These are phyloP conservation scores for Tulasnella sp. DNA, from an alignment of 768 basidiomycete genomes.

Conservation along the genomic window DNA sequence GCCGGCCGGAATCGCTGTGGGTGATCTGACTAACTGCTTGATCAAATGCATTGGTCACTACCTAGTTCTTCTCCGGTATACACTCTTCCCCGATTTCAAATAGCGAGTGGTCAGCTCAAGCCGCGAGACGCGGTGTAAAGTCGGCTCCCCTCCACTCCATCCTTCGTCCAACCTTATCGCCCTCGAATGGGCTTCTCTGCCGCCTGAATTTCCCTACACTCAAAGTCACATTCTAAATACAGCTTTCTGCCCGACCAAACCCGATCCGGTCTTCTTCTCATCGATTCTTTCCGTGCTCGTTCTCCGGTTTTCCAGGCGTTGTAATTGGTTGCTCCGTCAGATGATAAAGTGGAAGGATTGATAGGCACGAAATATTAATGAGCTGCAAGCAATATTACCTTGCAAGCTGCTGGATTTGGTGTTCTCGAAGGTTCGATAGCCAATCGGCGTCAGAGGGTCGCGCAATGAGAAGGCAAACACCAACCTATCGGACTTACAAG, in stretches of 20 bases:
- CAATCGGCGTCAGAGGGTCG: neutral
- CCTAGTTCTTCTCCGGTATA: neutral
- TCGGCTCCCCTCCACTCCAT: neutral
- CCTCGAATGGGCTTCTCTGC: neutral
- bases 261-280: neutral
- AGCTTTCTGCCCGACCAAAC: neutral
- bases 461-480: neutral
- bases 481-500: neutral
- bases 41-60: neutral
- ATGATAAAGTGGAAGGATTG: conserved; percentile 21
- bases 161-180: neutral
- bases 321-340: conserved; percentile 9
- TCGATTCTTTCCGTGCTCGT: neutral
- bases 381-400: neutral
- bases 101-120: too few species aligned
- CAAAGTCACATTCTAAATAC: conserved; percentile 4
- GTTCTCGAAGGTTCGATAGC: neutral
- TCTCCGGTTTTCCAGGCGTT: neutral
- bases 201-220: neutral
- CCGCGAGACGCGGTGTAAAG: neutral
- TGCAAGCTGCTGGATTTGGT: neutral
- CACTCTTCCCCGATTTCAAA: neutral
- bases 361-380: neutral
- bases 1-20: neutral
- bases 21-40: neutral